phyloP scores from a whole-genome alignment of 2,329 filamentous ascomycete genomes.

The Dothideomycetes sp. region DNA sequence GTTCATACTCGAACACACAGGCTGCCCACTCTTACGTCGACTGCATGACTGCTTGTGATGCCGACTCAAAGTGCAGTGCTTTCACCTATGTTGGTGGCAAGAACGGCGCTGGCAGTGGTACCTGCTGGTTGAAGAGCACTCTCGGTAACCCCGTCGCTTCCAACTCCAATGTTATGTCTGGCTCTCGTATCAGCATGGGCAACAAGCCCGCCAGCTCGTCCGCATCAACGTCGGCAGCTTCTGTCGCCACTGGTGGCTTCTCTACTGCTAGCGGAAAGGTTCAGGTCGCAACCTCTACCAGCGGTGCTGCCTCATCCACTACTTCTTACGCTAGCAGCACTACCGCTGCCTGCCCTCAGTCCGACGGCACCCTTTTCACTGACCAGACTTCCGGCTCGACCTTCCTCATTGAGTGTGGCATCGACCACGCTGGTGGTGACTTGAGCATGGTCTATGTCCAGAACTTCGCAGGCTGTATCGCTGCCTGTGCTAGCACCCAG shows the following conservation, averaged over 20 bases:
- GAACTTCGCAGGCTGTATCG: slow-evolving; percentile 23
- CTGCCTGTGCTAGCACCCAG: slow-evolving; percentile 21
- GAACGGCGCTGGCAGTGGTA: slow-evolving; percentile 13
- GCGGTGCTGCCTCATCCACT: slow-evolving; percentile 7
- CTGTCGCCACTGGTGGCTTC: slow-evolving; percentile 8
- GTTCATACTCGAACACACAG: slow-evolving; percentile 14
- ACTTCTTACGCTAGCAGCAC: slow-evolving; percentile 12
- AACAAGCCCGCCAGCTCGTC: slow-evolving; percentile 5
- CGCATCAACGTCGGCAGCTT: not conserved
- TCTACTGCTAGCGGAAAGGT: slow-evolving; percentile 12
- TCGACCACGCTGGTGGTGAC: slow-evolving; percentile 25
- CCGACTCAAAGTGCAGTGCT: slow-evolving; percentile 14
- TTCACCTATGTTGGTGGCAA: slow-evolving; percentile 17
- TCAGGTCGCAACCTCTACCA: slow-evolving; percentile 6
- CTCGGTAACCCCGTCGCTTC: slow-evolving; percentile 2
- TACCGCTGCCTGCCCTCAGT: slow-evolving; percentile 16
- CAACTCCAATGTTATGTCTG: slow-evolving; percentile 8
- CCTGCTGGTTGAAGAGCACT: slow-evolving; percentile 17
- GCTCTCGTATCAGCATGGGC: slow-evolving; percentile 6
- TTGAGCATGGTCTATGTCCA: slow-evolving; percentile 18
- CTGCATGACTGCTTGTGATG: slow-evolving; percentile 16
- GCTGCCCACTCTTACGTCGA: slow-evolving; percentile 15
- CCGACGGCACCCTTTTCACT: slow-evolving; percentile 18
- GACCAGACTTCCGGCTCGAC: slow-evolving; percentile 16
- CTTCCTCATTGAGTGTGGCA: slow-evolving; percentile 24